Conservation (phyloP, 2,329 filamentous ascomycete species). For the Pseudocercospora crystallina region DNA sequence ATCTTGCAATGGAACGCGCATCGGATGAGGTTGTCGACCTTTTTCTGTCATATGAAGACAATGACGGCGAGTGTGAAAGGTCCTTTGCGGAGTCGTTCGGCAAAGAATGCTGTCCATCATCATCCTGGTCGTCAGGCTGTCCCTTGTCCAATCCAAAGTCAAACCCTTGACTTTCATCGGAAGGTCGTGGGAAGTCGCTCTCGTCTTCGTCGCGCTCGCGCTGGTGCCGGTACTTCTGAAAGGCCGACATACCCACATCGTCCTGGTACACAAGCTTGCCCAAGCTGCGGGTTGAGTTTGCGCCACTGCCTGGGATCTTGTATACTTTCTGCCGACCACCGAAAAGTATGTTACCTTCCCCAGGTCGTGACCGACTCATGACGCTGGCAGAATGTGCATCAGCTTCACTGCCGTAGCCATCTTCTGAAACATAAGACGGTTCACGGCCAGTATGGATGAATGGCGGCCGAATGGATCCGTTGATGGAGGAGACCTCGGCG, state of each 20-base stretch:
- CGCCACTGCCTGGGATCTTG: slow-evolving; percentile 64
- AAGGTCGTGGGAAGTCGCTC: slow-evolving; percentile 26
- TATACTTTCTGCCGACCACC: slow-evolving; percentile 96
- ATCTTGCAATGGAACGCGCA: slow-evolving; percentile 65
- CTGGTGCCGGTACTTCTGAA: slow-evolving; percentile 68
- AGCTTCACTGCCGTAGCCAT: slow-evolving; percentile 63
- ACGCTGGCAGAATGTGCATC: slow-evolving; percentile 63
- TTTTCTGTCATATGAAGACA: slow-evolving; percentile 68
- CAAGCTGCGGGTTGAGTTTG: slow-evolving; percentile 50
- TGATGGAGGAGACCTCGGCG: slow-evolving; percentile 83
- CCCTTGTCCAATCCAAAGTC: slow-evolving; percentile 36
- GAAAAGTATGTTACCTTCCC: slow-evolving; percentile 89
- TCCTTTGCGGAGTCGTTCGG: slow-evolving; percentile 48
- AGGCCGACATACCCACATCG: slow-evolving; percentile 78
- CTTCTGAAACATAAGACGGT: slow-evolving; percentile 65
- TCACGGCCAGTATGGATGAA: slow-evolving; percentile 58
- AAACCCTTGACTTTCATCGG: slow-evolving; percentile 33
- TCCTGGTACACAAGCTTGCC: slow-evolving; percentile 78
- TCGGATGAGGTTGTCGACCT: slow-evolving; percentile 84
- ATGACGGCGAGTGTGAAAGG: slow-evolving; percentile 52
- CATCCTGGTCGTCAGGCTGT: slow-evolving; percentile 40
- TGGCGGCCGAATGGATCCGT: slow-evolving; percentile 59
- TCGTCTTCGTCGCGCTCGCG: slow-evolving; percentile 54
- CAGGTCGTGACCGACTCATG: slow-evolving; percentile 80
- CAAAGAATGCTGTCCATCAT: slow-evolving; percentile 40